phyloP scores from a whole-genome alignment of 805 yeast species.

The Starmerella asiatica region DNA sequence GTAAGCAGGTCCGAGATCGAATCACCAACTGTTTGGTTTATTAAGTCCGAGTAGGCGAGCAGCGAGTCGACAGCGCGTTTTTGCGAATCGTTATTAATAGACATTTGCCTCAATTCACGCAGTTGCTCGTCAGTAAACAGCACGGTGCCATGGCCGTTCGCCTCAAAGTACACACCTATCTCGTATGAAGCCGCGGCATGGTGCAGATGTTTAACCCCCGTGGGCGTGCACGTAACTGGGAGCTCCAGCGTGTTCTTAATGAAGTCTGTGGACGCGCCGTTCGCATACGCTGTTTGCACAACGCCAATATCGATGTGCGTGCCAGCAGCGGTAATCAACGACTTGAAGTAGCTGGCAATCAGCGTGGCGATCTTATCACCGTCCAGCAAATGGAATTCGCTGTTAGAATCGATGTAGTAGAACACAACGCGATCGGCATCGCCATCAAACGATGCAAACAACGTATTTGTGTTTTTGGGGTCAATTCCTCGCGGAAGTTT shows the following conservation, averaged over 20 bases:
- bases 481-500: conserved; percentile 49
- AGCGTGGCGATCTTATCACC: conserved; percentile 90
- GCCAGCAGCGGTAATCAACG: conserved; percentile 36
- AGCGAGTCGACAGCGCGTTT: conserved; percentile 41
- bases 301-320: conserved; percentile 49
- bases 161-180: conserved; percentile 91
- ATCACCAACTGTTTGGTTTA: conserved; percentile 97
- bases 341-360: conserved; percentile 51
- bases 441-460: conserved; percentile 85
- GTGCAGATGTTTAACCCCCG: conserved; percentile 94
- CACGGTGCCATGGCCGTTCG: conserved; percentile 98
- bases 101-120: conserved; percentile 28
- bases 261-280: conserved; percentile 76
- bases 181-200: conserved; percentile 79
- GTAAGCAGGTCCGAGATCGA: conserved; percentile 85
- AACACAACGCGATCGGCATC: conserved; percentile 93
- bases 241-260: conserved; percentile 45
- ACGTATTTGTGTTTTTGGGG: conserved; percentile 30
- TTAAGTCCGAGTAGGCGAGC: conserved; percentile 48
- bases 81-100: conserved; percentile 34
- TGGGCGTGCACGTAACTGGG: conserved; percentile 80
- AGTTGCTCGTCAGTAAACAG: conserved; percentile 50
- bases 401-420: conserved; percentile 32
- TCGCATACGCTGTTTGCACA: conserved; percentile 96
- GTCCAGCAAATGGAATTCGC: conserved; percentile 40